phyloP scores from a whole-genome alignment of 139 green algal genomes.

The Dunaliella sp. region DNA sequence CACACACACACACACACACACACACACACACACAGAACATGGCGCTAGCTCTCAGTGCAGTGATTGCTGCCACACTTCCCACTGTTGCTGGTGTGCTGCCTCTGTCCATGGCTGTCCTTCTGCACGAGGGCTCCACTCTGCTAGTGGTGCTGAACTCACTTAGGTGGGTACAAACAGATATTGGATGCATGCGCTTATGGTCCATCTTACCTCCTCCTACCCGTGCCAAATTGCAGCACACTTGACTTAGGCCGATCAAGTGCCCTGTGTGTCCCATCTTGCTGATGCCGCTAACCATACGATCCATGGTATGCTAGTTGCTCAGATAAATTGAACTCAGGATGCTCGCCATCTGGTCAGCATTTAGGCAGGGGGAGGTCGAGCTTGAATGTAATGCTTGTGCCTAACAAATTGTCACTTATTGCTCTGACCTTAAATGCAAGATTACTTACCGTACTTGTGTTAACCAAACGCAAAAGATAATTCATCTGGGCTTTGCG shows the following conservation, averaged over 20 bases:
- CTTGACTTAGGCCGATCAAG: neutral
- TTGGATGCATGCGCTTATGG: too few relatives aligned
- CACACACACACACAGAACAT: slow-evolving; percentile 68
- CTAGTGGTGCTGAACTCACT: slow-evolving; percentile 53
- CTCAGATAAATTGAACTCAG: neutral
- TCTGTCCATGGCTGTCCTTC: slow-evolving; percentile 82
- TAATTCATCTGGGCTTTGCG: too few relatives aligned
- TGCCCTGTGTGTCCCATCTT: too few relatives aligned
- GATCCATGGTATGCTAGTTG: too few relatives aligned
- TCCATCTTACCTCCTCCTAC: neutral
- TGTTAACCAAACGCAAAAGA: too few relatives aligned
- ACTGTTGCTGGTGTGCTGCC: slow-evolving; percentile 80
- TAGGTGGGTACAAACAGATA: too few relatives aligned
- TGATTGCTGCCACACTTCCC: slow-evolving; percentile 67
- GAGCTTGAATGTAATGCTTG: too few relatives aligned
- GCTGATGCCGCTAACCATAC: too few relatives aligned
- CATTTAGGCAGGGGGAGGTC: too few relatives aligned
- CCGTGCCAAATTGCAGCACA: neutral
- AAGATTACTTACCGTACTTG: too few relatives aligned
- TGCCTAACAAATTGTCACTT: too few relatives aligned
- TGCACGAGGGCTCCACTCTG: slow-evolving; percentile 91
- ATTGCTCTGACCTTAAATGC: too few relatives aligned
- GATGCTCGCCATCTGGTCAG: neutral
- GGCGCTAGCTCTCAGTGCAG: slow-evolving; percentile 66
- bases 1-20: neutral